These are phyloP conservation scores for Dysphania ambrosioides DNA, from an alignment of 148 eudicot genomes.

Conservation along the genomic window DNA sequence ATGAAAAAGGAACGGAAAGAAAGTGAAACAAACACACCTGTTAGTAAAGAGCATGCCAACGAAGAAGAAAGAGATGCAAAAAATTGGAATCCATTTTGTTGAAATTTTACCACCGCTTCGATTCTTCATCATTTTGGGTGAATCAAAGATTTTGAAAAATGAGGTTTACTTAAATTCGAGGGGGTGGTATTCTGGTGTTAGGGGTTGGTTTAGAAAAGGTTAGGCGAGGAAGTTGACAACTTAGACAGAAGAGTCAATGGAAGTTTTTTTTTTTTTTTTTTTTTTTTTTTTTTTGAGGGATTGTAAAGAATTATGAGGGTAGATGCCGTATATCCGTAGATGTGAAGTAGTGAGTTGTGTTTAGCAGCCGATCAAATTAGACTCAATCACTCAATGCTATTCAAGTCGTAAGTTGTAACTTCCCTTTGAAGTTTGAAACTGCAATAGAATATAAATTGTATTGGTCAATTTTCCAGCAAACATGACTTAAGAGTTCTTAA, in stretches of 20 bases:
- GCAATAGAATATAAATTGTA: neutral
- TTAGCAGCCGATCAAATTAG: neutral
- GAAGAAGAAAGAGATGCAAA: constrained; percentile 62
- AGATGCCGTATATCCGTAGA: neutral
- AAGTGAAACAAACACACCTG: constrained; percentile 40
- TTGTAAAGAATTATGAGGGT: neutral
- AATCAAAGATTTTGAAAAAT: constrained; percentile 9
- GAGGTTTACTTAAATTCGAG: no score
- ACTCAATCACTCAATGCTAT: no score
- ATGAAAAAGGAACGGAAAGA: neutral
- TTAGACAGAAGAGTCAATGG: constrained; percentile 1
- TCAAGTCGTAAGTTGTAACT: no score
- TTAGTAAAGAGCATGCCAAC: constrained; percentile 74
- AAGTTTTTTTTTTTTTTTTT: neutral
- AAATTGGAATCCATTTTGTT: constrained; percentile 60
- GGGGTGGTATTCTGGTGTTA: neutral
- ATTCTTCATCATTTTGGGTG: constrained; percentile 43
- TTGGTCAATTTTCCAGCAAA: constrained; percentile 3
- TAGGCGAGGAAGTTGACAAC: constrained; percentile 1
- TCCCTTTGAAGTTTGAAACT: no score
- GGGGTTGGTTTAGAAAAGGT: no score
- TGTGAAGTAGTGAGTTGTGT: no score
- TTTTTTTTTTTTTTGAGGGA: neutral
- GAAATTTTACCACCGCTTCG: constrained; percentile 59
- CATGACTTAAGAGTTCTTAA: neutral